Evolutionary conservation across 2,329 filamentous ascomycete species (phyloP).

Genomic region (Ophiocordyceps camponoti-rufipedis): DNA sequence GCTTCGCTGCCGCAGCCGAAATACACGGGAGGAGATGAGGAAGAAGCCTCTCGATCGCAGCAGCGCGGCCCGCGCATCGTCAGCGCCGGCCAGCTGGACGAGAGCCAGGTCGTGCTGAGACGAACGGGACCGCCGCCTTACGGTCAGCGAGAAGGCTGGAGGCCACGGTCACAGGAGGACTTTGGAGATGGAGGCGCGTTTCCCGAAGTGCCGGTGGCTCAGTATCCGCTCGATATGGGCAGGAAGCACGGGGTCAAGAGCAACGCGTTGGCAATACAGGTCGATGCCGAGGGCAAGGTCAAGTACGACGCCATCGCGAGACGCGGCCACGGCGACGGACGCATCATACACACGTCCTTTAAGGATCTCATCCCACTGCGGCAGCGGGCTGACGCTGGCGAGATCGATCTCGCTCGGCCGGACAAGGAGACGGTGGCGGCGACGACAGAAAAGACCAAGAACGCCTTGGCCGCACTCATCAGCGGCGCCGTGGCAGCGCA

Average conservation of each 20-base stretch:
- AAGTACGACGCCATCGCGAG: constrained; percentile 92
- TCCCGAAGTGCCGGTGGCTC: constrained; percentile 80
- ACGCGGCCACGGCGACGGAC: constrained; percentile 66
- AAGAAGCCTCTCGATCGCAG: constrained; percentile 50
- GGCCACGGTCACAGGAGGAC: constrained; percentile 73
- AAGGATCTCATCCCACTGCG: constrained; percentile 90
- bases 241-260: constrained; percentile 54
- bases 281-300: constrained; percentile 80
- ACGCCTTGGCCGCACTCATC: constrained; percentile 66
- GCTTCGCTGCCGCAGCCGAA: constrained; percentile 74
- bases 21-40: constrained; percentile 80
- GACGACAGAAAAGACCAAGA: constrained; percentile 75
- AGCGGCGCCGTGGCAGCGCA: constrained; percentile 77
- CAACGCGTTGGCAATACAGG: constrained; percentile 83
- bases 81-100: constrained; percentile 60
- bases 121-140: constrained; percentile 75
- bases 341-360: constrained; percentile 87
- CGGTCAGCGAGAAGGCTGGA: constrained; percentile 74
- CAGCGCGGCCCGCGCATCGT: constrained; percentile 71
- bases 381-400: constrained; percentile 81
- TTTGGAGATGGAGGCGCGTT: constrained; percentile 95
- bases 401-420: constrained; percentile 72
- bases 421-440: constrained; percentile 68
- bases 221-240: constrained; percentile 93
- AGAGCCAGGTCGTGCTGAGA: constrained; percentile 71